Conservation (phyloP, 768 basidiomycete genomes). For the Saitozyma podzolica region DNA sequence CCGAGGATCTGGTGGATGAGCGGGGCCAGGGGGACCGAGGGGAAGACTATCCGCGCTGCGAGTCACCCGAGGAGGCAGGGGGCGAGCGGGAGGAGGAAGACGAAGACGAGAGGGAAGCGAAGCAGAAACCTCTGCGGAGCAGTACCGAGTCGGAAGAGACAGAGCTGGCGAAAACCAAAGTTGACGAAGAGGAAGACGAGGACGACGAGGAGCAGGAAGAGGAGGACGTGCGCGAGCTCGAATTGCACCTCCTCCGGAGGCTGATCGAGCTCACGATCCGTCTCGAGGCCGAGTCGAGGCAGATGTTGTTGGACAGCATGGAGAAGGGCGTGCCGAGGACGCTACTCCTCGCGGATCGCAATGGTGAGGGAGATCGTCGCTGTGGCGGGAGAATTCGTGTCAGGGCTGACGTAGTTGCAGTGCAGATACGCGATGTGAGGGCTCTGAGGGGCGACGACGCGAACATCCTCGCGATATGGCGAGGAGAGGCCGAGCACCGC, state of each 20-base stretch:
- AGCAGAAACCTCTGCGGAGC: neutral
- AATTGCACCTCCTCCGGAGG: conserved; percentile 23
- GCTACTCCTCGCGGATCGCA: conserved; percentile 47
- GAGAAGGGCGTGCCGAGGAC: conserved; percentile 44
- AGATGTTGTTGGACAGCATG: conserved; percentile 46
- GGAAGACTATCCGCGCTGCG: neutral
- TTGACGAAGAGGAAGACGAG: neutral
- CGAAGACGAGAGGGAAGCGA: neutral
- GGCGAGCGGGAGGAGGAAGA: neutral
- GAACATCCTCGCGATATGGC: conserved; percentile 33
- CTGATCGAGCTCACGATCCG: conserved; percentile 31
- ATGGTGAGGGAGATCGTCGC: conserved; percentile 29
- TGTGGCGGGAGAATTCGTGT: neutral
- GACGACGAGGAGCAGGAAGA: conserved; percentile 2
- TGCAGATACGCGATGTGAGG: conserved; percentile 47
- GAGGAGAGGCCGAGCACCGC: conserved; percentile 15
- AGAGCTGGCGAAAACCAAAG: neutral
- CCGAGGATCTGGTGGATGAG: neutral
- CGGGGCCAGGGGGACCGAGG: neutral
- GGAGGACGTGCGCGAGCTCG: conserved; percentile 10
- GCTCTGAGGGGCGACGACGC: conserved; percentile 35
- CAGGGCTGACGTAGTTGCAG: conserved; percentile 9
- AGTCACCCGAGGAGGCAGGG: neutral
- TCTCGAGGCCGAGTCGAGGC: conserved; percentile 46
- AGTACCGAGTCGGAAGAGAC: neutral